Evolutionary conservation across 148 eudicot species (phyloP), one percentile per base, ranked within the genome.

Genomic region (Silene latifolia): DNA sequence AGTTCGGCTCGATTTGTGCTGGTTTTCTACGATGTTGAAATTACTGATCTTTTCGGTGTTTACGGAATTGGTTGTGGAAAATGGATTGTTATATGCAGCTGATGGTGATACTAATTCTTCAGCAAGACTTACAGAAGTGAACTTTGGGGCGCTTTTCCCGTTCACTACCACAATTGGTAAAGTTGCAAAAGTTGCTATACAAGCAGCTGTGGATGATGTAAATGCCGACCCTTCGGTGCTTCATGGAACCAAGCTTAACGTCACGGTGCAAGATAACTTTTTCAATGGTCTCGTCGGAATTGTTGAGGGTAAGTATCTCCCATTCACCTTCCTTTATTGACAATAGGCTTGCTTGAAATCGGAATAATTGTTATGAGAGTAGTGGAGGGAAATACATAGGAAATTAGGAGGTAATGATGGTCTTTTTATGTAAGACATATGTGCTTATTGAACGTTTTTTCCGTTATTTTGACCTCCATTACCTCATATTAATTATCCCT

Each of bases 151-250:
- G 56, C 77, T 91, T 0, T 74, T 88, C 59, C 71, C 89, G 0
- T 83, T 81, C 64, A 77, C 81, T 80, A 83, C 88, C 47, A 80
- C 63, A 6, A 83, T 85, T 12, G 97, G 97, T 11, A 86, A 86
- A 80, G 93, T 85, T 67, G 91, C 86, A 7, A 86, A 86, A 70
- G 80, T 88, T 56, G 97, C 93, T 32, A 66, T 91, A 47, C 68
- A 81, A 75, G 89, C 93, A 42, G 97, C 97, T 23, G 44, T 88
- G 42, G 81, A 89, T 71, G 91, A 89, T 85, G 91, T 91, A 10
- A 91, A 91, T 74, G 78, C 93, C 42, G 67, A 86, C 74, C 70
- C 82, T 8, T 76, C 67, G 51, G 78, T 91, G 82, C 87, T 91
- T 76, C 61, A 68, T 63, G 89, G 87, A 77, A 86, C 88, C 56